Evolutionary conservation across 2,329 filamentous ascomycete species (phyloP), one percentile per base, ranked within the genome.

Genomic region (Neonectria ditissima): DNA sequence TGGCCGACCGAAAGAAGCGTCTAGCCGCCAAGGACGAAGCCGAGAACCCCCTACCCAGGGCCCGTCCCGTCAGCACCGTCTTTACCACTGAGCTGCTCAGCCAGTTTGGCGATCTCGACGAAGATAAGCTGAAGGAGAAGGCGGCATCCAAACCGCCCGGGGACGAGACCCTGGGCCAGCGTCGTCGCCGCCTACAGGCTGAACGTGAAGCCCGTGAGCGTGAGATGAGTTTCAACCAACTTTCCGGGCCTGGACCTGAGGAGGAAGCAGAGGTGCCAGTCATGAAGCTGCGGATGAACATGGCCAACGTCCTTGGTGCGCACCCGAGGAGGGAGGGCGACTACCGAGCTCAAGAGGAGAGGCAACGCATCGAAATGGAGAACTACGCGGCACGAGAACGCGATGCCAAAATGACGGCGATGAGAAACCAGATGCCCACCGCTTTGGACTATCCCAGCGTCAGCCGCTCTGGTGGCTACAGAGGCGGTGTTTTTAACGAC

Each of bases 111-210:
- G 82, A 84, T 5, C 78, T 83, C 11, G 82, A 83, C 18, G 79
- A 80, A 1, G 78, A 80, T 14, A 77, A 79, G 44, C 73, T 77
- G 69, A 82, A 82, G 53, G 86, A 87, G 70, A 79, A 60, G 68
- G 74, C 20, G 83, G 85, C 65, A n/a, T 66, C 73, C 7, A 69
- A 71, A 13, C 16, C 47, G 0, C 73, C 65, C 6, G 91, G 90
- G 68, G 91, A 93, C 70, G 92, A 96, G 75, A 95, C 92, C 0
- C 82, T 96, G 0, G 92, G 92, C 10, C 91, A 95, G 76, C 89
- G 92, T 11, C 89, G 92, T 1, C 88, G 88, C 28, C 87, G 92
- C 26, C 82, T 96, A 2, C 91, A 94, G 75, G 88, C 89, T 7
- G 88, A 90, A 72, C 83, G 84, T 26, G 89, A 92, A 77, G 89